These are phyloP conservation scores for Glycine latifolia DNA, from an alignment of 306 rosid species.

Conservation along the genomic window DNA sequence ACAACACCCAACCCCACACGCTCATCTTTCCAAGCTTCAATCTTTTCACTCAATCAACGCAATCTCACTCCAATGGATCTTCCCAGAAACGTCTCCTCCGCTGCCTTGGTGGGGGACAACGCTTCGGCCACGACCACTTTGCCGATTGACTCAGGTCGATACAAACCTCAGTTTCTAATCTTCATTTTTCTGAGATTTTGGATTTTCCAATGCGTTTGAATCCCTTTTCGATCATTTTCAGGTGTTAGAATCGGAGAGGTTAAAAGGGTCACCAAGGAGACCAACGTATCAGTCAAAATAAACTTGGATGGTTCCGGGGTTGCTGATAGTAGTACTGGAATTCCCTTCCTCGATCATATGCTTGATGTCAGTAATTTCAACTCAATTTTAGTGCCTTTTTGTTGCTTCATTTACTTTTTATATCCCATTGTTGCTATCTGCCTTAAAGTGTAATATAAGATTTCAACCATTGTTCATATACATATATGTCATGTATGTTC, in stretches of 20 bases:
- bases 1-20: constrained; percentile 27
- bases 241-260: constrained; percentile 88
- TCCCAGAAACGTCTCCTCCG: constrained; percentile 44
- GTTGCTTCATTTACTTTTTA: background rate
- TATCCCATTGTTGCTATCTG: background rate
- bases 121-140: constrained; percentile 54
- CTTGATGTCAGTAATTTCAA: constrained; percentile 74
- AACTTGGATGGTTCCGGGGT: constrained; percentile 89
- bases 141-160: constrained; percentile 60
- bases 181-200: background rate
- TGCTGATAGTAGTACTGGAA: constrained; percentile 80
- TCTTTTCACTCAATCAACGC: constrained; percentile 43
- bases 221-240: constrained; percentile 40
- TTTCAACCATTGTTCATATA: background rate
- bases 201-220: background rate
- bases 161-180: constrained; percentile 17
- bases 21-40: constrained; percentile 36
- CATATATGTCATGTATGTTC: background rate
- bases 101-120: constrained; percentile 55
- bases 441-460: background rate
- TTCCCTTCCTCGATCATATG: constrained; percentile 98
- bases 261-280: constrained; percentile 85
- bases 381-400: constrained; percentile 3
- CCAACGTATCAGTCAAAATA: constrained; percentile 82
- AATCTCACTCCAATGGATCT: constrained; percentile 49